Percentiles rank a stretch among this genome's conserved stretches.
phyloP scores from a whole-genome alignment of 2,329 filamentous ascomycete species.

The Exophiala aquamarina region DNA sequence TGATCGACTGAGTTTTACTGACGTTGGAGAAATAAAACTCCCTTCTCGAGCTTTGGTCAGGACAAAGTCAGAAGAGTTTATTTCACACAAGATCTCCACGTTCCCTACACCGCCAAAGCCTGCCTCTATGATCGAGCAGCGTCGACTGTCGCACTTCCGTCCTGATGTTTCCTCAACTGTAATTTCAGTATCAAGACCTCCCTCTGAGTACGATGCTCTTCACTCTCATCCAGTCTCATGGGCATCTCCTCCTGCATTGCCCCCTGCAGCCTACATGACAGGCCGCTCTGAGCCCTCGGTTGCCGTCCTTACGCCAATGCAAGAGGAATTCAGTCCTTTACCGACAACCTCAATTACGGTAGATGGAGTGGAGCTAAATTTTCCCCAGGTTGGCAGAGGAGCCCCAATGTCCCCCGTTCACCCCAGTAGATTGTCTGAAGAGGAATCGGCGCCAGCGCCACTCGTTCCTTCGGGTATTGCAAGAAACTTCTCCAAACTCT shows the following conservation, averaged over 20 bases:
- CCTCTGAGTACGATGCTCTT: slow-evolving; percentile 28
- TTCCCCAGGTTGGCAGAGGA: slow-evolving; percentile 16
- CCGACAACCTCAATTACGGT: slow-evolving; percentile 23
- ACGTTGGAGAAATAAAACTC: slow-evolving; percentile 29
- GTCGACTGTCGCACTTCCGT: slow-evolving; percentile 13
- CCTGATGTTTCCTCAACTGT: slow-evolving; percentile 20
- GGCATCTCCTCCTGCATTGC: slow-evolving; percentile 26
- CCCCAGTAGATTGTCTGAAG: neutral
- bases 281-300: slow-evolving; percentile 26
- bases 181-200: slow-evolving; percentile 23
- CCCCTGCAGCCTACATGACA: slow-evolving; percentile 30
- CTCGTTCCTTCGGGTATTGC: slow-evolving; percentile 2
- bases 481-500: slow-evolving; percentile 22
- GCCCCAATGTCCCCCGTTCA: neutral
- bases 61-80: slow-evolving; percentile 26
- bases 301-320: slow-evolving; percentile 26
- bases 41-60: slow-evolving; percentile 36
- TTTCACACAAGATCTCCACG: slow-evolving; percentile 16
- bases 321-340: slow-evolving; percentile 26
- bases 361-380: slow-evolving; percentile 18
- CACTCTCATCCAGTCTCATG: slow-evolving; percentile 30
- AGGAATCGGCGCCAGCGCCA: slow-evolving; percentile 7
- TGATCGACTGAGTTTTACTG: slow-evolving; percentile 37
- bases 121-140: slow-evolving; percentile 27
- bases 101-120: slow-evolving; percentile 19